Evolutionary conservation across 1,139 yeast species (phyloP).

Genomic region (Taphrina confusa): DNA sequence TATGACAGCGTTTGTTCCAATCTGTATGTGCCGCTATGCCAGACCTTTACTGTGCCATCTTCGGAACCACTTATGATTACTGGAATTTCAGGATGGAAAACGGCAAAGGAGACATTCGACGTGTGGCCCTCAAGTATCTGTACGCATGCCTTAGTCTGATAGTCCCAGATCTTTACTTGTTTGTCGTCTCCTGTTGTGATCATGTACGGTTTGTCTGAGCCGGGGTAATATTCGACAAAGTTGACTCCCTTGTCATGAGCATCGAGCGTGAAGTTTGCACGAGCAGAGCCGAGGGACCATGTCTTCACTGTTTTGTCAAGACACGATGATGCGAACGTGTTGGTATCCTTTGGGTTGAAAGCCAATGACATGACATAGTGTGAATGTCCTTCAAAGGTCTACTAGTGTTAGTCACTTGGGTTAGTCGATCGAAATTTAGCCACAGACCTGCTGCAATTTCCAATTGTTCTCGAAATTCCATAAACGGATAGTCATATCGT

Average conservation of each 20-base stretch:
- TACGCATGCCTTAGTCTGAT: constrained; percentile 93
- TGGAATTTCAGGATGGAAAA: constrained; percentile 95
- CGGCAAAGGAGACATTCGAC: constrained; percentile 91
- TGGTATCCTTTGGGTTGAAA: constrained; percentile 95
- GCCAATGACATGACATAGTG: constrained; percentile 94
- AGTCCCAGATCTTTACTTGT: constrained; percentile 92
- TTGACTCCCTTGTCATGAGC: constrained; percentile 97
- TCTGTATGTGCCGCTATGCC: constrained; percentile 88
- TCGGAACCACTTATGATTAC: constrained; percentile 82
- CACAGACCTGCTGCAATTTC: constrained; percentile 74
- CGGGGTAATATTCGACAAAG: constrained; percentile 94
- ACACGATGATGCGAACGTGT: constrained; percentile 95
- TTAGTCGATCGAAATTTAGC: neutral
- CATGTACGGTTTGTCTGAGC: constrained; percentile 92
- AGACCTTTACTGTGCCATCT: constrained; percentile 86
- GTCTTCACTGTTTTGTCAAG: constrained; percentile 94
- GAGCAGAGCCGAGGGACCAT: constrained; percentile 90
- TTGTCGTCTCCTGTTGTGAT: constrained; percentile 92
- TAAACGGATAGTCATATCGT: constrained; percentile 84
- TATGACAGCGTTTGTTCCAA: constrained; percentile 87
- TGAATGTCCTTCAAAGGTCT: constrained; percentile 81
- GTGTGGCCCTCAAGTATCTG: constrained; percentile 93
- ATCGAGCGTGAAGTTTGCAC: constrained; percentile 84
- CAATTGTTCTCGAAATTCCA: constrained; percentile 98
- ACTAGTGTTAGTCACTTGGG: neutral